Base-by-base conservation (phyloP, 176 grass and related monocot species). In the Triticum monococcum region DNA sequence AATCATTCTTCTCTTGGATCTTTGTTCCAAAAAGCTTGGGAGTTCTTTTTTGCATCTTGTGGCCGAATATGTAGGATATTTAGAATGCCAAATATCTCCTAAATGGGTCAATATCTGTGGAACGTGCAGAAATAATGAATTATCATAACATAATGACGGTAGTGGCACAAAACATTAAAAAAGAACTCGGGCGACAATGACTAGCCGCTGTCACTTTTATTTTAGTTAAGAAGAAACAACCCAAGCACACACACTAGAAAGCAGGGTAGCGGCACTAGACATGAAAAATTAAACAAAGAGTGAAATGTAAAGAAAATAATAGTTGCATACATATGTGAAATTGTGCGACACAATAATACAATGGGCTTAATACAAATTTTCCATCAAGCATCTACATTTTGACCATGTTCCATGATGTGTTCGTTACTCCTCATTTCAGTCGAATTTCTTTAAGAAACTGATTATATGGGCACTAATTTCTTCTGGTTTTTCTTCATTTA, bases 401-500 rank as follows among this genome's bases (percentile, higher is more conserved):
- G 7, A 12, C n/a, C 9, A n/a, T 63, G n/a, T 24, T 25, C 60
- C 1, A 25, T 59, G n/a, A 25, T 63, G 9, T 5, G n/a, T 8
- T 63, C 9, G 9, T 25, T 24, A 24, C n/a, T 23, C 59, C 59
- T 63, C 9, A 18, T 17, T 14, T 84, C 60, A 78, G 40, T 50
- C 78, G 40, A 87, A 89, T 60, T 94, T 94, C 17, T 69, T 89
- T 66, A 94, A 87, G 24, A 89, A 94, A 37, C 43, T 81, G 68
- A 87, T 75, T 77, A 94, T 89, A 73, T 94, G 75, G 18, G 87
- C 64, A 12, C 79, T 94, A 12, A 94, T 69, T 81, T 94, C 84
- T 0, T 86, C 22, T 28, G 92, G 92, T 28, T 91, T 91, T 35
- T 94, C 92, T 62, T 94, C 89, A 13, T 89, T 87, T 75, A 91